phyloP scores from a whole-genome alignment of 352 stramenopile genomes.

The Globisporangium paddicum region DNA sequence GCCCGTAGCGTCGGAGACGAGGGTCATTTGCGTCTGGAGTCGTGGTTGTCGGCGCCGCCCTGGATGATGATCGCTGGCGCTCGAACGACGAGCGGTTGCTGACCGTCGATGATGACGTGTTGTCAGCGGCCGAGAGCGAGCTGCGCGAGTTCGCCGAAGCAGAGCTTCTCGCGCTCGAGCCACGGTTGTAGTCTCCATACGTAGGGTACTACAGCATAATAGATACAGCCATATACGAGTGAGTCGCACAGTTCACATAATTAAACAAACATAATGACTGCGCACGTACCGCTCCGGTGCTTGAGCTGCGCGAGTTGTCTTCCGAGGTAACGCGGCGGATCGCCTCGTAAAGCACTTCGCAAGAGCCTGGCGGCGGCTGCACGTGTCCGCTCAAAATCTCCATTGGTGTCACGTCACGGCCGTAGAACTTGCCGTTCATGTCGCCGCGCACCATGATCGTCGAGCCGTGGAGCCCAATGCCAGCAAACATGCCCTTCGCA shows the following conservation, averaged over 20 bases:
- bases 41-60: conserved; percentile 17
- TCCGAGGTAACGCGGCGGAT: conserved; percentile 43
- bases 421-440: conserved; percentile 86
- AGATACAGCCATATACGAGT: not conserved
- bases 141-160: conserved; percentile 3
- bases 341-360: conserved; percentile 66
- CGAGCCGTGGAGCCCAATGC: conserved; percentile 73
- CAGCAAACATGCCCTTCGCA: conserved; percentile 76
- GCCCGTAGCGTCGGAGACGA: conserved; percentile 56
- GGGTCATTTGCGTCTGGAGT: conserved; percentile 54
- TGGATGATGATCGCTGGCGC: conserved; percentile 11
- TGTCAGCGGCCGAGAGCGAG: conserved; percentile 16
- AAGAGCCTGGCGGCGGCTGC: conserved; percentile 46
- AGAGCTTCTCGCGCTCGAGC: conserved; percentile 4
- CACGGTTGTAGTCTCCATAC: conserved; percentile 13
- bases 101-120: conserved; percentile 1
- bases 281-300: conserved; percentile 5
- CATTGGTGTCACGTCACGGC: conserved; percentile 67
- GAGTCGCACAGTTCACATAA: not conserved
- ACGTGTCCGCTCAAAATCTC: conserved; percentile 82
- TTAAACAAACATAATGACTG: not conserved
- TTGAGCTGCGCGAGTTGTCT: not conserved
- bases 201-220: conserved; percentile 8
- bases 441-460: conserved; percentile 81
- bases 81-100: conserved; percentile 20